A percentile compares a stretch with the other conserved stretches of the same genome.
These are phyloP conservation scores for Fragaria nilgerrensis DNA, from an alignment of 306 rosid species.

Conservation along the genomic window DNA sequence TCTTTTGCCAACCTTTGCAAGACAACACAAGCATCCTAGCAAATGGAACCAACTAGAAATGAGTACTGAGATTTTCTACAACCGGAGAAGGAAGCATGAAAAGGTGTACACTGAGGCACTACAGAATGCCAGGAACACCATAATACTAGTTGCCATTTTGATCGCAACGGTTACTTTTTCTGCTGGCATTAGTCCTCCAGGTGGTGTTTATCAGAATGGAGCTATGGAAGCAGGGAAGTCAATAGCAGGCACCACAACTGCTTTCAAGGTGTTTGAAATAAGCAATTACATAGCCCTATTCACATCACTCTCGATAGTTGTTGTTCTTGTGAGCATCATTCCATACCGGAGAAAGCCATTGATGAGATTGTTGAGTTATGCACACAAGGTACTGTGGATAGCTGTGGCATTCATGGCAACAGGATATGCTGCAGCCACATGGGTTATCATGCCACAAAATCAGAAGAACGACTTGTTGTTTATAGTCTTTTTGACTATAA, in stretches of 20 bases:
- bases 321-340: slow-evolving; percentile 69
- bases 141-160: slow-evolving; percentile 58
- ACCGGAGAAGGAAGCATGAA: slow-evolving; percentile 18
- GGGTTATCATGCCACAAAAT: slow-evolving; percentile 57
- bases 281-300: slow-evolving; percentile 68
- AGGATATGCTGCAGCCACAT: slow-evolving; percentile 58
- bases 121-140: slow-evolving; percentile 72
- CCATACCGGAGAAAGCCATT: slow-evolving; percentile 57
- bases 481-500: slow-evolving; percentile 35
- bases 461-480: slow-evolving; percentile 33
- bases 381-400: slow-evolving; percentile 78
- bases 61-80: slow-evolving; percentile 6
- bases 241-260: slow-evolving; percentile 37
- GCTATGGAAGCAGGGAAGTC: slow-evolving; percentile 50
- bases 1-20: slow-evolving; percentile 13
- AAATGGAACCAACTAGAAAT: not conserved
- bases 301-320: slow-evolving; percentile 58
- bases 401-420: slow-evolving; percentile 67
- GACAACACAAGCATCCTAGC: slow-evolving; percentile 29
- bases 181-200: slow-evolving; percentile 77
- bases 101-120: slow-evolving; percentile 58
- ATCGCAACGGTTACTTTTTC: slow-evolving; percentile 82
- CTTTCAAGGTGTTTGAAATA: slow-evolving; percentile 66
- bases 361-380: slow-evolving; percentile 37
- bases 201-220: slow-evolving; percentile 55